A percentile compares a stretch with the other conserved stretches of the same genome.
phyloP scores from a whole-genome alignment of 371 early-diverging fungal species.

The Smittium mucronatum region DNA sequence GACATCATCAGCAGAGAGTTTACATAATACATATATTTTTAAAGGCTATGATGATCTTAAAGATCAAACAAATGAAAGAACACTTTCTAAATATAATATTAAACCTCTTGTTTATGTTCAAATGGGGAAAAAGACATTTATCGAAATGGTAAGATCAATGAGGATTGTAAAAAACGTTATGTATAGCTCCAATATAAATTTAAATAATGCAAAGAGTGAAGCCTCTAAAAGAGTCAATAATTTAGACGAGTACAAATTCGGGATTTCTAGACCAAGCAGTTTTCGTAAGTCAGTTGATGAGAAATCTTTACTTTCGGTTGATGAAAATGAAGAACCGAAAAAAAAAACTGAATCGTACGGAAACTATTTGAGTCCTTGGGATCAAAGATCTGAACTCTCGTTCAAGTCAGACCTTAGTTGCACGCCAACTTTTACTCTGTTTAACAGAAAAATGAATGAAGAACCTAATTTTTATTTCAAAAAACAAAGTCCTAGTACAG shows the following conservation, averaged over 20 bases:
- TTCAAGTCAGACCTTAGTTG: background rate
- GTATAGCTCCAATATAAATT: background rate
- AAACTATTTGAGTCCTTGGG: background rate
- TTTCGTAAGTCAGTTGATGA: too few species aligned
- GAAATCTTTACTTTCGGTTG: background rate
- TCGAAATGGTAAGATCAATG: background rate
- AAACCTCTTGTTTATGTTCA: background rate
- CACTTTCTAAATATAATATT: background rate
- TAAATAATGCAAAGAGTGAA: background rate
- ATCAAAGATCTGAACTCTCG: background rate
- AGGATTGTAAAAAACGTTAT: background rate
- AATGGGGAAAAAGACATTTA: background rate
- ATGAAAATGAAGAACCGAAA: background rate
- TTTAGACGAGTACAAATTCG: background rate
- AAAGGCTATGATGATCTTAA: background rate
- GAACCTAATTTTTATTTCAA: background rate
- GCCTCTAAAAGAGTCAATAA: background rate
- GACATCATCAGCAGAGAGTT: too few species aligned
- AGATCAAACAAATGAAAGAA: background rate
- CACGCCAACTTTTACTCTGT: background rate
- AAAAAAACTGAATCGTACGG: background rate
- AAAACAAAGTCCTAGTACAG: background rate
- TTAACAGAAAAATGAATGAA: background rate
- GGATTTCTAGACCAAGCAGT: background rate
- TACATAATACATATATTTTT: background rate